A percentile compares a stretch with the other conserved stretches of the same genome.
Evolutionary conservation across 345 rosid species (phyloP).

Genomic region (Brassica juncea): DNA sequence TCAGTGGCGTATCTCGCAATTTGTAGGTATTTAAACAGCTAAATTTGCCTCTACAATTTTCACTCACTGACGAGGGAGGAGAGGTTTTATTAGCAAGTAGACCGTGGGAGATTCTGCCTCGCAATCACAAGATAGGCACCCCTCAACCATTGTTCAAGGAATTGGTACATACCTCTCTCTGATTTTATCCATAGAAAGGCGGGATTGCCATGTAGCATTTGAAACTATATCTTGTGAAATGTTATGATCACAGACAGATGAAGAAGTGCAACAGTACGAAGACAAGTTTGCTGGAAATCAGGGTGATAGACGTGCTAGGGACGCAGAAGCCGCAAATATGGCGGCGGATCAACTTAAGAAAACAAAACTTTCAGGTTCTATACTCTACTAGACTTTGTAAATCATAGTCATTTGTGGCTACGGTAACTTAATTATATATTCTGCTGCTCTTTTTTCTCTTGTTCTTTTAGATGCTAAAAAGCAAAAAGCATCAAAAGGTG

Average conservation of each 20-base stretch:
- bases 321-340: slow-evolving; percentile 50
- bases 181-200: background rate
- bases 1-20: slow-evolving; percentile 19
- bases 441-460: background rate
- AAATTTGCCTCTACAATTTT: slow-evolving; percentile 64
- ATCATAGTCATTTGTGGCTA: background rate
- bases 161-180: slow-evolving; percentile 50
- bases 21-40: slow-evolving; percentile 86
- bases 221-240: background rate
- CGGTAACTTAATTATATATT: slow-evolving; percentile 16
- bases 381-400: background rate
- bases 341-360: slow-evolving; percentile 55
- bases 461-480: slow-evolving; percentile 58
- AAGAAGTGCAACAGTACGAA: slow-evolving; percentile 64
- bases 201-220: background rate
- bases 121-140: slow-evolving; percentile 68
- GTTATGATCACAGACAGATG: slow-evolving; percentile 52
- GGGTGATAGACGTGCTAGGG: slow-evolving; percentile 68
- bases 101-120: slow-evolving; percentile 82
- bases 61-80: slow-evolving; percentile 62
- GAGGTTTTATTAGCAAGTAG: slow-evolving; percentile 43
- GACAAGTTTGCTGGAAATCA: slow-evolving; percentile 86
- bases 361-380: slow-evolving; percentile 62
- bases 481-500: slow-evolving; percentile 53
- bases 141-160: slow-evolving; percentile 82